Evolutionary conservation across 1,139 yeast species (phyloP), one percentile per base, ranked within the genome.

Genomic region (Debaryomycetaceae sp.): DNA sequence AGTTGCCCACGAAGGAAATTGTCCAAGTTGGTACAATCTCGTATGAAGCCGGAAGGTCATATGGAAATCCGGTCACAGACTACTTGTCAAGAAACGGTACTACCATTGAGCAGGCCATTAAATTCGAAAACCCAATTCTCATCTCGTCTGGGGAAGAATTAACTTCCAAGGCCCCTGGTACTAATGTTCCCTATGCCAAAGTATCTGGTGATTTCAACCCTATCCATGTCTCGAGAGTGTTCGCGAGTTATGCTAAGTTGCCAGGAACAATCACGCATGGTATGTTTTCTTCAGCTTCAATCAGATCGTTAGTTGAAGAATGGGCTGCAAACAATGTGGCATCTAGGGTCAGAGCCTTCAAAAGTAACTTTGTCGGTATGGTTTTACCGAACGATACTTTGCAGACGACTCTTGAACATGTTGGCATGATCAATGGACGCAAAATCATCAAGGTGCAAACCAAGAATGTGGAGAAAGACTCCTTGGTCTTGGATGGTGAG

Each of bases 221-320:
- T 44, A 91, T 91, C 48, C 99, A 91, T 58, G 98, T 91, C 43
- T 84, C 95, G 23, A 82, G 95, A 58, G 93, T 88, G 30, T 91
- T 91, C 62, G 91, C 98, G 38, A 74, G 79, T 42, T 91, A 91
- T 55, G 97, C 96, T 34, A 80, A 79, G 51, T 73, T 91, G 53
- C 96, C 96, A 40, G 98, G 98, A 46, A 91, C 97, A 25, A 91
- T 91, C 51, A 91, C 98, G 23, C 98, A 93, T 53, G 99, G 99
- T 55, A 91, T 91, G 98, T 93, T 78, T 73, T 85, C 96, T 14
- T 84, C 95, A 52, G 98, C 96, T 43, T 77, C 95, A 40, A 91
- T 89, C 43, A 82, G 98, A 69, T 78, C 93, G 13, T 75, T 88
- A 56, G 96, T 91, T 46, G 99, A 91, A 68, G 85, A 86, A 58